These are phyloP conservation scores for Penicillium sp. DNA, from an alignment of 2,329 filamentous ascomycete genomes.

Conservation along the genomic window DNA sequence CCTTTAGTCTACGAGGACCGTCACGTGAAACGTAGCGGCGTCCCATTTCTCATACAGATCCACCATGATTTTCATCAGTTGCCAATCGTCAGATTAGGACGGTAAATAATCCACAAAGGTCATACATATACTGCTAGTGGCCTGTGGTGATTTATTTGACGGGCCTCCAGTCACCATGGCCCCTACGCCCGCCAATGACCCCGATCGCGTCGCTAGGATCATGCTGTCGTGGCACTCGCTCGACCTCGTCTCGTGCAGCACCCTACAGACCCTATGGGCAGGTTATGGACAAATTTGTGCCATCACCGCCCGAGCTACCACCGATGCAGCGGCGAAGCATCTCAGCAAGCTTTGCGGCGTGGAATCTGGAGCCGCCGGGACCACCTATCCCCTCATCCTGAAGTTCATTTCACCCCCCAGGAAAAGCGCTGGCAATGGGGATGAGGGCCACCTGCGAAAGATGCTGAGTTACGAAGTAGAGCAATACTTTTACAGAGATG, in stretches of 20 bases:
- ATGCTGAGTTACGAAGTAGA: constrained; percentile 67
- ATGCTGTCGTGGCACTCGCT: constrained; percentile 31
- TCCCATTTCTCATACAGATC: too few species aligned
- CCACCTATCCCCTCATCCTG: constrained; percentile 47
- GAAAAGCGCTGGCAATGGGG: constrained; percentile 25
- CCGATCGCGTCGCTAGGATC: constrained; percentile 24
- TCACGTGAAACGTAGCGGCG: too few species aligned
- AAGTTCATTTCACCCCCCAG: constrained; percentile 60
- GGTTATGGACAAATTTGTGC: constrained; percentile 57
- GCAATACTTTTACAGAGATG: constrained; percentile 61
- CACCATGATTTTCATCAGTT: too few species aligned
- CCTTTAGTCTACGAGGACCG: too few species aligned
- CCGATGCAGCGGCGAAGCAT: constrained; percentile 21
- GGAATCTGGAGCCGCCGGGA: constrained; percentile 13
- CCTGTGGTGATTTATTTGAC: background rate
- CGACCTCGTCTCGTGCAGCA: constrained; percentile 28
- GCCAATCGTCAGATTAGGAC: background rate
- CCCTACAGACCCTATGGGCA: constrained; percentile 48
- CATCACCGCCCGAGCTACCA: constrained; percentile 45
- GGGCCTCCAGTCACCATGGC: constrained; percentile 6
- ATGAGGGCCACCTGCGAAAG: constrained; percentile 65
- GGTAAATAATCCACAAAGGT: background rate
- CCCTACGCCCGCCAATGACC: constrained; percentile 8
- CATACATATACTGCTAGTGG: background rate
- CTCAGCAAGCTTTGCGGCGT: constrained; percentile 23